Base-by-base conservation (phyloP, 345 rosid genomes). In the Euclidium syriacum region DNA sequence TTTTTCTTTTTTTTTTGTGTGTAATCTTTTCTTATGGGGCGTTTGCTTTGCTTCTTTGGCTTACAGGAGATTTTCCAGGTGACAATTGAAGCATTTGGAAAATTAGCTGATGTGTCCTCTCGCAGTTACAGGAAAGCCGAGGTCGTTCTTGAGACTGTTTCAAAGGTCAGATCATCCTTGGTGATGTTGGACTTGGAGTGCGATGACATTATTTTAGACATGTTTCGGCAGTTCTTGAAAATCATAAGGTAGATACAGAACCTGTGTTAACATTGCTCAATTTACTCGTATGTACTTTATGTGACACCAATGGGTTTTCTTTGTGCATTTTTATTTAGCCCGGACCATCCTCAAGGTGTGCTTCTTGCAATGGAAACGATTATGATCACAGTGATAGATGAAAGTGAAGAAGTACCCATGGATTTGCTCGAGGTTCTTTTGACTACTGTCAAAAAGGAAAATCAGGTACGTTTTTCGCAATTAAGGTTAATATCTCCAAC, bases 121-220 rank as follows among this genome's bases (percentile, higher is more conserved):
- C 78, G 51, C 56, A 64, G 79, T 58, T 91, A 85, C 59, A 53
- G 42, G 60, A 88, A 86, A 85, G 87, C 80, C 2, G 75, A 72
- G 23, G 76, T 75, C 11, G 73, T 84, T 61, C 88, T 91, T 54
- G 85, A 78, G 23, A 88, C 83, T 52, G 71, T 83, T 63, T 72
- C 98, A 20, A 82, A 68, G 69, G 88, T 86, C 26, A 79, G 84
- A 63, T 78, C 85, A 39, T 79, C 84, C 68, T 73, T 88, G 76
- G 68, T 91, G 70, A 86, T 91, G 96, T 67, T 86, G 73, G 95
- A 91, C 73, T 85, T 88, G 41, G 83, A 83, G 74, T 79, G 85
- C 34, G 84, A 88, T 51, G 73, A 59, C 47, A 75, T 86, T 62
- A 75, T 86, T 32, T 25, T 77, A 7, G 79, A 83, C 51, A 85